phyloP scores from a whole-genome alignment of 495 filamentous ascomycete genomes.

The Lophium mytilinum region DNA sequence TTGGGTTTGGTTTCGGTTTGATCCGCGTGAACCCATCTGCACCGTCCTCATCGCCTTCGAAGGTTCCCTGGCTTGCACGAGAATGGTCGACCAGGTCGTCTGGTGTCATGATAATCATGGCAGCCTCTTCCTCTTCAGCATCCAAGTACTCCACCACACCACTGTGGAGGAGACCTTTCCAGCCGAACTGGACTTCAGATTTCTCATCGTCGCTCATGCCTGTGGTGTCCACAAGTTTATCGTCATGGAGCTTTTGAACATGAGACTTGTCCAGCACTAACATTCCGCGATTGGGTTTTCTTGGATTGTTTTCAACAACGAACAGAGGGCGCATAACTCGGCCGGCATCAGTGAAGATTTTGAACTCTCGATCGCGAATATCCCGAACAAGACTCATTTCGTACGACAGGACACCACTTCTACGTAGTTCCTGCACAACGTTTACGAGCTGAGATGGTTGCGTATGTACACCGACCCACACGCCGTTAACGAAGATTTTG shows the following conservation, averaged over 20 bases:
- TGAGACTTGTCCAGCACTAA: conserved; percentile 79
- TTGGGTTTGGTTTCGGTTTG: conserved; percentile 71
- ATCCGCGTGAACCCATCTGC: conserved; percentile 68
- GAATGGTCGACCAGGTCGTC: conserved; percentile 73
- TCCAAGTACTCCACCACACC: conserved; percentile 93
- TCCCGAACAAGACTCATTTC: conserved; percentile 92
- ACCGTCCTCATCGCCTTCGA: conserved; percentile 47
- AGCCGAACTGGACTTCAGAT: conserved; percentile 50
- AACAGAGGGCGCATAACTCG: conserved; percentile 89
- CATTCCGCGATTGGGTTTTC: conserved; percentile 61
- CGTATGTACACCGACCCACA: conserved; percentile 89
- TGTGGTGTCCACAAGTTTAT: conserved; percentile 48
- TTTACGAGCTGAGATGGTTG: conserved; percentile 73
- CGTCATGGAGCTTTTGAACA: conserved; percentile 57
- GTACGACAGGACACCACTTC: conserved; percentile 67
- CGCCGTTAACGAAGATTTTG: conserved; percentile 95
- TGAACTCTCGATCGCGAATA: conserved; percentile 94
- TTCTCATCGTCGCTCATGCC: conserved; percentile 14
- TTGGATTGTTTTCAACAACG: conserved; percentile 71
- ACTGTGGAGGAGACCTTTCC: conserved; percentile 69
- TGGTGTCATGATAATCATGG: conserved; percentile 98
- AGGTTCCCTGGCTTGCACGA: conserved; percentile 57
- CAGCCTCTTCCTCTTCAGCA: conserved; percentile 94
- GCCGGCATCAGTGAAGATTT: conserved; percentile 95
- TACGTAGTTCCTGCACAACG: conserved; percentile 67